Base-by-base conservation (phyloP, 768 basidiomycete species). In the Termitomyces eurrhizus region DNA sequence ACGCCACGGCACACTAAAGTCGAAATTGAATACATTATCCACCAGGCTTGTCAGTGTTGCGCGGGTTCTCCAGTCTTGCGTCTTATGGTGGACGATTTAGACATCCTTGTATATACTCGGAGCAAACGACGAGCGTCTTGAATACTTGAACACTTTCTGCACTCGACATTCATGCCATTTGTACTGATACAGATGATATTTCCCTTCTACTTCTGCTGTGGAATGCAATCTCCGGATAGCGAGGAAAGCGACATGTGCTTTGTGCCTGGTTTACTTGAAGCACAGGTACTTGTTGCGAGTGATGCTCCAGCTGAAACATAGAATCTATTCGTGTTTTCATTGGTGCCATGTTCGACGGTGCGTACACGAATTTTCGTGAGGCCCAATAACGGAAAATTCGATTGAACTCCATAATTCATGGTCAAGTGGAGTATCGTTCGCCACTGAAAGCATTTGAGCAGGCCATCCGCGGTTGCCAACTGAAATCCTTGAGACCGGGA, bases 1-100 rank as follows among this genome's bases (percentile, higher is more conserved):
- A 60, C 54, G 54, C 49, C 58, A 51, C 48, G 52, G 16, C 56
- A 33, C 32, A 57, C 57, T 57, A 57, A 46, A 60, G 21, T 60
- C 41, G 21, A 55, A 26, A 8, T 54, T 53, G 53, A 59, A 49
- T 46, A 42, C 52, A 49, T 45, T 52, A 29, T 55, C 13, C 29
- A 29, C 42, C 2, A 39, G 53, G n/a, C 45, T 50, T 26, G 32
- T 42, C 29, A 55, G 54, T 32, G 18, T 2, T 7, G 6, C n/a
- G n/a, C 18, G 11, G 41, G 4, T 26, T n/a, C 29, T 29, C n/a
- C 53, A n/a, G 39, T 11, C 29, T 54, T 37, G 36, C 18, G 16
- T 54, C 37, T 42, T 44, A 18, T 54, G 7, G 5, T 32, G 29
- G 54, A 21, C 29, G 32, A n/a, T 44, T 13, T 52, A 11, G 51